Percentiles rank a stretch among this genome's conserved stretches.
Conservation (phyloP, 2,329 filamentous ascomycete genomes). For the Aspergillus pseudoterreus region DNA sequence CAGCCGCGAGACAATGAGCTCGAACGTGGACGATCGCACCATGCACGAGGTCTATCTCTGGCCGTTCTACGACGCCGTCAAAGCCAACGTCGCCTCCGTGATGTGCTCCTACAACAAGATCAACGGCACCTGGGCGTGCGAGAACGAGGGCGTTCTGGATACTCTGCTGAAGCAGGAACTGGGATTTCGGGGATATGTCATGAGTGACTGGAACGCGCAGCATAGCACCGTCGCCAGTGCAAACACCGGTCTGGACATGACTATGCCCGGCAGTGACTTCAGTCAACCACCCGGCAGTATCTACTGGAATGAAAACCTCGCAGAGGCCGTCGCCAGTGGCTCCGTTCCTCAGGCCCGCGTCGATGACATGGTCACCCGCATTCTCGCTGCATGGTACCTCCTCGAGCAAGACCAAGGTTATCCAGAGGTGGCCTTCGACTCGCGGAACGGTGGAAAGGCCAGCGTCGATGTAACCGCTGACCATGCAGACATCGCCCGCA, state of each 20-base stretch:
- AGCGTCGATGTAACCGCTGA: slow-evolving; percentile 36
- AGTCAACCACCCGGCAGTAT: slow-evolving; percentile 19
- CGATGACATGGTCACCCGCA: slow-evolving; percentile 57
- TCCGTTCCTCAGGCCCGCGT: slow-evolving; percentile 54
- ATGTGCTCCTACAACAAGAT: slow-evolving; percentile 57
- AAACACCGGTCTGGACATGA: slow-evolving; percentile 75
- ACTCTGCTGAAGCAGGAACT: slow-evolving; percentile 74
- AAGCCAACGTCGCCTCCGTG: slow-evolving; percentile 56
- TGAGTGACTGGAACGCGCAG: slow-evolving; percentile 77
- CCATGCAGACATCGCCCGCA: slow-evolving; percentile 37
- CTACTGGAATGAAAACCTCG: slow-evolving; percentile 39
- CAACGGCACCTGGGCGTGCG: slow-evolving; percentile 77
- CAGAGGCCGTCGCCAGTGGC: slow-evolving; percentile 58
- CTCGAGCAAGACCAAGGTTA: slow-evolving; percentile 46
- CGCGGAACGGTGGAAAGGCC: slow-evolving; percentile 39
- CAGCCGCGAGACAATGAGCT: slow-evolving; percentile 25
- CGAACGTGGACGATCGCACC: slow-evolving; percentile 67
- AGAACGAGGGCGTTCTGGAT: slow-evolving; percentile 74
- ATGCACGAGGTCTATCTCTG: slow-evolving; percentile 73
- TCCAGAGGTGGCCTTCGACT: slow-evolving; percentile 43
- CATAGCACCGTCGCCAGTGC: slow-evolving; percentile 65
- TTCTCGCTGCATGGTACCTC: slow-evolving; percentile 49
- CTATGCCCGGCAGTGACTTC: slow-evolving; percentile 64
- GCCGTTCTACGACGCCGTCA: slow-evolving; percentile 72
- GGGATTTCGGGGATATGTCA: slow-evolving; percentile 76